Conservation (phyloP, 345 rosid species). For the Aquilaria malaccensis region DNA sequence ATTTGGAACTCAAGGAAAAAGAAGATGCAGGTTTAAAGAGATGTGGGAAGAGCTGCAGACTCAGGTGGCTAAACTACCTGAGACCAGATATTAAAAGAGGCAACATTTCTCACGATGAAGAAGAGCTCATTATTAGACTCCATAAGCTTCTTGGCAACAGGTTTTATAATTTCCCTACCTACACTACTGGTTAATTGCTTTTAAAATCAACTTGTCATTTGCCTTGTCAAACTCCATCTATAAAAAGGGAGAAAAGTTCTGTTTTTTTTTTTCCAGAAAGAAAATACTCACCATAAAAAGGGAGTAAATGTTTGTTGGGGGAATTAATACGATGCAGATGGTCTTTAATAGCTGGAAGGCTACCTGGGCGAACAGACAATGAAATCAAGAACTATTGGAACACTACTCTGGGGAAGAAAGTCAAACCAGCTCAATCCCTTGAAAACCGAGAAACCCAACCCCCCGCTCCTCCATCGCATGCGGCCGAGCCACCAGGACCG, state of each 20-base stretch:
- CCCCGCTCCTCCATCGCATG: neutral
- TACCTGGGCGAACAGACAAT: conserved; percentile 68
- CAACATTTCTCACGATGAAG: conserved; percentile 44
- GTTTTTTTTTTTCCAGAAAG: no score
- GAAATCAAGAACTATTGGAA: conserved; percentile 67
- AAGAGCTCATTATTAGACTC: conserved; percentile 30
- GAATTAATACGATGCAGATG: conserved; percentile 25
- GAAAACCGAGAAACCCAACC: no score
- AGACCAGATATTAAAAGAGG: conserved; percentile 60
- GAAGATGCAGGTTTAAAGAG: conserved; percentile 35
- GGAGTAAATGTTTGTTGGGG: neutral
- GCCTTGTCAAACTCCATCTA: no score
- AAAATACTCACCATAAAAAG: no score
- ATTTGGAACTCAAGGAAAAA: neutral
- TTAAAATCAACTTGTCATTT: no score
- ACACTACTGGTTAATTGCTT: neutral
- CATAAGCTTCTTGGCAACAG: conserved; percentile 43
- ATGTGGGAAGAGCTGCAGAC: conserved; percentile 63
- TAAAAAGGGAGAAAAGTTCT: no score
- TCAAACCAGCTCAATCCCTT: conserved; percentile 7
- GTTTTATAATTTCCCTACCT: conserved; percentile 6
- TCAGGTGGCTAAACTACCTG: conserved; percentile 52
- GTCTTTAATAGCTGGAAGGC: conserved; percentile 61
- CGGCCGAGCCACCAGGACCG: conserved; percentile 5
- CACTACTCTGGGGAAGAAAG: conserved; percentile 41